A percentile compares a stretch with the other conserved stretches of the same genome.
Evolutionary conservation across 495 filamentous ascomycete genomes (phyloP).

Genomic region (Sordaria brevicollis): DNA sequence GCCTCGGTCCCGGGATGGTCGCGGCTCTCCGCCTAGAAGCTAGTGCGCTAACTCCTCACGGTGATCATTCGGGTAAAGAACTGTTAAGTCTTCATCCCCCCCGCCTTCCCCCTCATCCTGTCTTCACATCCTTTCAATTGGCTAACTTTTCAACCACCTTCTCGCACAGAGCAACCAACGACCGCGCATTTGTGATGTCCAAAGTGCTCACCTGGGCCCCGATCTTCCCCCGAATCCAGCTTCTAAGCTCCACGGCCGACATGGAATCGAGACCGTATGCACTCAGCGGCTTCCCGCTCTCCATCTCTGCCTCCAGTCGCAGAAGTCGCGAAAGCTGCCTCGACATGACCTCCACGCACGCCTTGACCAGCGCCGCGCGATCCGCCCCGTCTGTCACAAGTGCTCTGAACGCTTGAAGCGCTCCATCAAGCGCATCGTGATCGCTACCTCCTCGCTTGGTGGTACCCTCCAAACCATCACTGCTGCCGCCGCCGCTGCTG

Average conservation of each 20-base stretch:
- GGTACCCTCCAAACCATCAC: neutral
- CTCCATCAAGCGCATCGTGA: neutral
- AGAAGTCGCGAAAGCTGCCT: conserved; percentile 1
- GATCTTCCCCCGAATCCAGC: neutral
- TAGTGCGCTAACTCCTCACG: neutral
- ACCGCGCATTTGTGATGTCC: neutral
- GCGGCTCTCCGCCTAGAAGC: too few relatives aligned
- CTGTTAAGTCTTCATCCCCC: neutral
- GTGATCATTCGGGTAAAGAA: neutral
- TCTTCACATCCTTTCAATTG: neutral
- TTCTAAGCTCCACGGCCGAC: conserved; percentile 1
- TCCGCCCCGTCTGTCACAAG: neutral
- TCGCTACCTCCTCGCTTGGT: neutral
- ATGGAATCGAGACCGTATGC: conserved; percentile 10
- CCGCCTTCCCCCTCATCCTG: neutral
- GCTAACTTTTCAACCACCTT: conserved; percentile 4
- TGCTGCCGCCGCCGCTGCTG: neutral
- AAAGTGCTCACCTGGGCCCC: neutral
- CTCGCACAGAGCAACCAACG: conserved; percentile 4
- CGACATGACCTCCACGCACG: neutral
- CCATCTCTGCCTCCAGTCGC: conserved; percentile 3
- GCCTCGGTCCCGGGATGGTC: too few relatives aligned
- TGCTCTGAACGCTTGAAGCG: conserved; percentile 1
- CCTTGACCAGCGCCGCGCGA: neutral
- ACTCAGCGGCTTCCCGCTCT: conserved; percentile 6